Evolutionary conservation across 345 rosid genomes (phyloP), one percentile per base, ranked within the genome.

Genomic region (Theobroma cacao): DNA sequence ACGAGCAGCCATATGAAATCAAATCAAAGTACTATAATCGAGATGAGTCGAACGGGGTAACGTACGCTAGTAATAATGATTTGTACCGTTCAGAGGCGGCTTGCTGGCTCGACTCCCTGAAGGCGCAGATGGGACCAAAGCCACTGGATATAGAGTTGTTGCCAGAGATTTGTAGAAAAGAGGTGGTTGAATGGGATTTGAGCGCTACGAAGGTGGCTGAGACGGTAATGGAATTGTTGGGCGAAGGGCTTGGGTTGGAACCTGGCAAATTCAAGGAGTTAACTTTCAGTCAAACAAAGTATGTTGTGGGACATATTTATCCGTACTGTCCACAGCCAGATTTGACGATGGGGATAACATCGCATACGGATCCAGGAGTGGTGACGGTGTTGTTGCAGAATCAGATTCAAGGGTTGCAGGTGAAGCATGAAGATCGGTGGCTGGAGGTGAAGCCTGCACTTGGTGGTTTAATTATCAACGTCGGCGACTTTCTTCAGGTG

Each of bases 31-130:
- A 80, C 55, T 84, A 84, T 70, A 78, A 24, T 10, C 74, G 82
- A 9, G 52, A 77, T 0, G 77, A 78, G 28, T 4, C 1, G 0
- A 31, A 43, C 1, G 72, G 79, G 3, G 74, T 80, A 1, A 68
- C 55, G 84, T 80, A 84, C 22, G 7, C 77, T 8, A 84, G 80
- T 74, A 84, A 84, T 62, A 68, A 47, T 18, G 83, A 79, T 61
- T 9, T 83, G 50, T 73, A 75, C 59, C 71, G 83, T 3, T 0
- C 80, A 0, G 4, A 73, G 22, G 61, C 74, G 0, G 83, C 83
- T 0, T 20, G 47, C 36, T 81, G 77, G 77, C 73, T 52, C n/a
- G 77, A 81, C 48, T 69, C 77, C 0, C 47, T 76, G 36, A 67
- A 52, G 38, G 55, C 64, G 0, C 75, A 75, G 70, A 75, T 75